A percentile compares a stretch with the other conserved stretches of the same genome.
These are phyloP conservation scores for Mallotus nudiflorus DNA, from an alignment of 345 rosid genomes.

Conservation along the genomic window DNA sequence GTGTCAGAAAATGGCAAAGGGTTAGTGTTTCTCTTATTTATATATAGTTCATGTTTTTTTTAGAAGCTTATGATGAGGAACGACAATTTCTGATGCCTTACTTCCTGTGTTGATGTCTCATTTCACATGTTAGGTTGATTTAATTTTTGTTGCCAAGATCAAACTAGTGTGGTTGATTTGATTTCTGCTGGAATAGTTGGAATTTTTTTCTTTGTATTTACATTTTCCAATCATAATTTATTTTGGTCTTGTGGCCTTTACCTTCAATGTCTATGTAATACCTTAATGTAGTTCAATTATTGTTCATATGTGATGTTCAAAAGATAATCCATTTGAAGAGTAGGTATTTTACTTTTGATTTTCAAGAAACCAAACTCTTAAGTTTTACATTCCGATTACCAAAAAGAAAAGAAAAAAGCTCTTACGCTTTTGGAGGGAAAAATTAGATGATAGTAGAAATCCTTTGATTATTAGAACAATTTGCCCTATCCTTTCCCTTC, in stretches of 20 bases:
- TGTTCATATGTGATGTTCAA: neutral
- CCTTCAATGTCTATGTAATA: neutral
- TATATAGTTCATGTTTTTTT: neutral
- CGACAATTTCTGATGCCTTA: neutral
- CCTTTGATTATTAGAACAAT: neutral
- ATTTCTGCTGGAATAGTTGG: neutral
- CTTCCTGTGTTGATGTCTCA: neutral
- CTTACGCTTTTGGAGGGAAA: neutral
- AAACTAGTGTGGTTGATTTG: neutral
- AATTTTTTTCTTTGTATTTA: neutral
- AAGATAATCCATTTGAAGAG: neutral
- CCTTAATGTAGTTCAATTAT: neutral
- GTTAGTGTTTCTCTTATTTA: slow-evolving; percentile 41
- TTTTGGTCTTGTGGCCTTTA: neutral
- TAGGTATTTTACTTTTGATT: neutral
- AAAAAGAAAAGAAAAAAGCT: too few relatives aligned
- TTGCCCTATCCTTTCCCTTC: neutral
- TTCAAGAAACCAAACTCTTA: neutral
- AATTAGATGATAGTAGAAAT: neutral
- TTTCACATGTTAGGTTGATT: neutral
- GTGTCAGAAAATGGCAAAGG: slow-evolving; percentile 75
- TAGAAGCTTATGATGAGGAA: neutral
- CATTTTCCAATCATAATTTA: neutral
- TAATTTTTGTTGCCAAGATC: neutral
- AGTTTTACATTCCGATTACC: too few relatives aligned